Evolutionary conservation across 2,329 filamentous ascomycete genomes (phyloP).

Genomic region (Zasmidium angulare): DNA sequence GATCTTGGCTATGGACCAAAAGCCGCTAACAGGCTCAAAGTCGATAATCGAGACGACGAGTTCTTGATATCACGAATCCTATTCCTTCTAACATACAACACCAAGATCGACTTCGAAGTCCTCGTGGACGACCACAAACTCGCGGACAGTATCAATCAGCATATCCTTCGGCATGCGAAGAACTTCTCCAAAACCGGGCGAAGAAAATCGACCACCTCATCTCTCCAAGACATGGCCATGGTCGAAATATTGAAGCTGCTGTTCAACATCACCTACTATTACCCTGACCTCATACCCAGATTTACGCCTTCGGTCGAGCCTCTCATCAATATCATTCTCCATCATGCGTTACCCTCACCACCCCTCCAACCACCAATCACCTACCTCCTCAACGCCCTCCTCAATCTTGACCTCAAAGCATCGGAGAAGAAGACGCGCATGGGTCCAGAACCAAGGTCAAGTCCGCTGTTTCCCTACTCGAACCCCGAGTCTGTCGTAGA

Average conservation of each 20-base stretch:
- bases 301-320: slow-evolving; percentile 70
- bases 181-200: slow-evolving; percentile 45
- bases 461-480: slow-evolving; percentile 65
- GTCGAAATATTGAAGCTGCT: slow-evolving; percentile 81
- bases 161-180: slow-evolving; percentile 64
- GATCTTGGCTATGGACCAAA: slow-evolving; percentile 67
- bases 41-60: slow-evolving; percentile 75
- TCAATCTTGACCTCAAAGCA: slow-evolving; percentile 69
- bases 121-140: slow-evolving; percentile 67
- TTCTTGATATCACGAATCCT: slow-evolving; percentile 78
- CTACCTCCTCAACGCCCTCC: slow-evolving; percentile 73
- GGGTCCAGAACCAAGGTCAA: slow-evolving; percentile 30
- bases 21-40: slow-evolving; percentile 68
- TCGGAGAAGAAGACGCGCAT: slow-evolving; percentile 23
- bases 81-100: slow-evolving; percentile 77
- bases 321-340: slow-evolving; percentile 68
- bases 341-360: slow-evolving; percentile 59
- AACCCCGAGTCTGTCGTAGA: slow-evolving; percentile 61
- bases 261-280: slow-evolving; percentile 82
- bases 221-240: slow-evolving; percentile 77
- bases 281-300: slow-evolving; percentile 57
- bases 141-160: slow-evolving; percentile 64
- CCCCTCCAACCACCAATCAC: slow-evolving; percentile 73
- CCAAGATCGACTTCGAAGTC: slow-evolving; percentile 63
- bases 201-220: slow-evolving; percentile 31